Conservation (phyloP, 2,329 filamentous ascomycete genomes). For the Colletotrichum ledebouriae region DNA sequence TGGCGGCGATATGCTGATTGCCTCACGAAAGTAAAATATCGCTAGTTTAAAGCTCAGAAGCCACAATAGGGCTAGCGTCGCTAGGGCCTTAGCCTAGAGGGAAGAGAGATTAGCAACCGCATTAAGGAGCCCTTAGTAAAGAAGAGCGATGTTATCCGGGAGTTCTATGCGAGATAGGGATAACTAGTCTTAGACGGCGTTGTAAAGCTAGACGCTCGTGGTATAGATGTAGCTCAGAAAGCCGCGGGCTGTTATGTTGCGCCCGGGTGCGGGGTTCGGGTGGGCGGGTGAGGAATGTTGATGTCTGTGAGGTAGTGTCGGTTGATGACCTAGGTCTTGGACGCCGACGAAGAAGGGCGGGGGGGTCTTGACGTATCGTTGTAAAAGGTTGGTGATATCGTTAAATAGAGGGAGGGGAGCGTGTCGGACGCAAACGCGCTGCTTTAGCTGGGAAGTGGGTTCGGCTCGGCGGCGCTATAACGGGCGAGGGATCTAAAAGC, state of each 20-base stretch:
- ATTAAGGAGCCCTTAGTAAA: not conserved
- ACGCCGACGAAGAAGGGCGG: constrained; percentile 1
- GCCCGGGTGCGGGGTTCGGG: not conserved
- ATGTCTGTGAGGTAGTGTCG: not conserved
- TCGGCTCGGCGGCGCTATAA: too few relatives aligned
- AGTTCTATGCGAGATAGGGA: not conserved
- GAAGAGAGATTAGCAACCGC: not conserved
- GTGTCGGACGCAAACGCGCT: not conserved
- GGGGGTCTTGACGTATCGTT: not conserved
- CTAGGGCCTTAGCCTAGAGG: not conserved
- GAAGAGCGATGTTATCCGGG: not conserved
- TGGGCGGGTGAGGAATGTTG: not conserved
- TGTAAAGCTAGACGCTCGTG: not conserved
- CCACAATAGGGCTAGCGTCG: not conserved
- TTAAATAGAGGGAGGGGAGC: not conserved
- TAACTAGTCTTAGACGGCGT: not conserved
- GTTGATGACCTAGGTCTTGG: not conserved
- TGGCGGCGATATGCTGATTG: not conserved
- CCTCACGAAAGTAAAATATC: not conserved
- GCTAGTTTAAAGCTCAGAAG: not conserved
- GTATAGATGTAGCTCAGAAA: constrained; percentile 1
- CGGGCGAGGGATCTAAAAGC: too few relatives aligned
- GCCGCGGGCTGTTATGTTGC: not conserved
- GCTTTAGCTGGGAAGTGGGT: not conserved
- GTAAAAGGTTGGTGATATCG: not conserved